Evolutionary conservation across 345 rosid genomes (phyloP), one percentile per base, ranked within the genome.

Genomic region (Eucalyptus tenuipes): DNA sequence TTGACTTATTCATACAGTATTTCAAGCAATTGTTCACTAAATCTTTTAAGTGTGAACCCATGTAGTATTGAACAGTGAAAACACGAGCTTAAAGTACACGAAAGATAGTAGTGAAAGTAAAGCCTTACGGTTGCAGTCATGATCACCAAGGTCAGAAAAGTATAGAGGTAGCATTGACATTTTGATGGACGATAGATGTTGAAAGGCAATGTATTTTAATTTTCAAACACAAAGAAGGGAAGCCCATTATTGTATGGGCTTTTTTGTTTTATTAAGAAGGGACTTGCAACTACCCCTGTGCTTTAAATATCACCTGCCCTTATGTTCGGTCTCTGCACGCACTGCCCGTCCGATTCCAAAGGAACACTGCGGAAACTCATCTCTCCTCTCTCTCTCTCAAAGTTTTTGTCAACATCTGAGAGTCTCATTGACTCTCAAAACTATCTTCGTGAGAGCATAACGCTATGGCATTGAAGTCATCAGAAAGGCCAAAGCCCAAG

Each of bases 401-500:
- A n/a, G 20, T 64, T 64, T n/a, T 64, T n/a, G 75, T 64, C 20
- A n/a, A 64, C 40, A 31, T 64, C 75, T 64, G 20, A n/a, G 37
- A n/a, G 75, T n/a, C 84, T 12, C 47, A 40, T 75, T 37, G 84
- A 75, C 29, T 37, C 47, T 75, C 84, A 40, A 75, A 75, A 40
- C 84, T 20, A 20, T 75, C 84, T 75, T 75, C 47, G 27, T 22
- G 16, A 75, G 84, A 75, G 84, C 47, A 75, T 75, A 40, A 22
- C 84, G 27, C 14, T 22, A 93, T 94, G 96, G 93, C 89, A 40
- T 57, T 88, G 87, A 95, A 93, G 85, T 75, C 93, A 48, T 90
- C 93, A 40, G 97, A 94, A 45, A 95, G 89, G 92, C 93, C 93
- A 86, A 95, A 93, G 92, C 89, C 90, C 61, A 95, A 93, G 93